Conservation (phyloP, 371 early-diverging fungal species). For the Funneliformis caledonium region DNA sequence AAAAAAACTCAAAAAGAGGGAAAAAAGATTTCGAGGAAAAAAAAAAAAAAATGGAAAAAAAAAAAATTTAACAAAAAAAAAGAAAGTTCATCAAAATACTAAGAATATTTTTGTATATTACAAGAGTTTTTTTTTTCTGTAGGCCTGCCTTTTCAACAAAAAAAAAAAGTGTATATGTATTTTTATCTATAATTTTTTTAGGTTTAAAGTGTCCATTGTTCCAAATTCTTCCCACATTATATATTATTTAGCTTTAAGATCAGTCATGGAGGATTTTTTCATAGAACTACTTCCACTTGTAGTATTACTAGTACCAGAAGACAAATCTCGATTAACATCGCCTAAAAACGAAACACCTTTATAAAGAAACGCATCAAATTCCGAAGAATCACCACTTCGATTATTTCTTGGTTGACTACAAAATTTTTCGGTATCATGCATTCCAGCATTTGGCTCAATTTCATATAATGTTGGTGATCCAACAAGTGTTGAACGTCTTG, state of each 20-base stretch:
- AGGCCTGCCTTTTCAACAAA: neutral
- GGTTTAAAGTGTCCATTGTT: neutral
- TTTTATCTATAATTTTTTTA: neutral
- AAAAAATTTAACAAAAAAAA: too few relatives aligned
- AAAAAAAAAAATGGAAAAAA: too few relatives aligned
- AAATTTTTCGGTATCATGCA: neutral
- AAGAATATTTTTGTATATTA: neutral
- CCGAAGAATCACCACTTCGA: neutral
- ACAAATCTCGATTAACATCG: constrained; percentile 25
- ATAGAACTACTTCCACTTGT: constrained; percentile 6
- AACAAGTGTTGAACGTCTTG: constrained; percentile 33
- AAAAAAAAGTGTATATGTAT: too few relatives aligned
- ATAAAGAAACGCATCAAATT: constrained; percentile 39
- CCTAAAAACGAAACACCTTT: constrained; percentile 37
- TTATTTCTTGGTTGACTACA: constrained; percentile 23
- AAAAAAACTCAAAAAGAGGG: too few relatives aligned
- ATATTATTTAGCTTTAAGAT: neutral
- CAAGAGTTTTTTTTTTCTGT: neutral
- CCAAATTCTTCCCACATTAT: neutral
- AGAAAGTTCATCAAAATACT: too few relatives aligned
- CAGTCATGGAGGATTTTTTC: neutral
- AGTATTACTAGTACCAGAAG: constrained; percentile 19
- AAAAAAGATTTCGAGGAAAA: neutral
- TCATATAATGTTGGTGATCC: constrained; percentile 30
- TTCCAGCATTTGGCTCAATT: neutral